These are phyloP conservation scores for Pontederia paniculata DNA, from an alignment of 176 grass and related monocot genomes.

Conservation along the genomic window DNA sequence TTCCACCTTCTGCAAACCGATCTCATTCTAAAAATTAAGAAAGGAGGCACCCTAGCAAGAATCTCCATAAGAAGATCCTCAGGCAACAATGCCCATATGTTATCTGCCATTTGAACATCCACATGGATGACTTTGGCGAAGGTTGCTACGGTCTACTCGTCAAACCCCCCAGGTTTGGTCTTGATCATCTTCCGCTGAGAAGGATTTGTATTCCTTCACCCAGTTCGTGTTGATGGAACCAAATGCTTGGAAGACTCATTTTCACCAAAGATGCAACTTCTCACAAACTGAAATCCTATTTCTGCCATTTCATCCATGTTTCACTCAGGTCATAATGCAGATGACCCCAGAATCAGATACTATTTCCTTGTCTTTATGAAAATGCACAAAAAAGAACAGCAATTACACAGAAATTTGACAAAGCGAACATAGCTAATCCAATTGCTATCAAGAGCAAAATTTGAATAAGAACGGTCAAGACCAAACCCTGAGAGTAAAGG, in stretches of 20 bases:
- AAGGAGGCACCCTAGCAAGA: conserved; percentile 76
- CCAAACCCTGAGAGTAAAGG: no score
- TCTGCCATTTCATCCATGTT: conserved; percentile 9
- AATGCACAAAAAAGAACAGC: neutral
- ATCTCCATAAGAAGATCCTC: conserved; percentile 75
- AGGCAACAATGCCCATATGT: conserved; percentile 55
- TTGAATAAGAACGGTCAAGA: no score
- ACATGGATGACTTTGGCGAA: conserved; percentile 30
- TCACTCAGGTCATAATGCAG: neutral
- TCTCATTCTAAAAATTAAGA: conserved; percentile 67
- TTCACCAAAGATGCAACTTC: conserved; percentile 3
- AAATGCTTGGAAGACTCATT: neutral
- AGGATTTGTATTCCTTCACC: conserved; percentile 44
- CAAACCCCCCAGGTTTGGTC: conserved; percentile 68
- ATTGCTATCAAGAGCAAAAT: no score
- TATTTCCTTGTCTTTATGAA: neutral
- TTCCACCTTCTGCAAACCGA: conserved; percentile 66
- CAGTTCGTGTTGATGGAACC: conserved; percentile 3
- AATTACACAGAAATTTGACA: neutral
- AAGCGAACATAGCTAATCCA: no score
- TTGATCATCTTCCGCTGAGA: conserved; percentile 62
- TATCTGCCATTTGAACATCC: conserved; percentile 59
- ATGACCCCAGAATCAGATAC: neutral
- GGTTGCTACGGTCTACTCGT: conserved; percentile 58
- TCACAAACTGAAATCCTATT: conserved; percentile 1